phyloP scores from a whole-genome alignment of 768 basidiomycete genomes.

The Leucocoprinus birnbaumii region DNA sequence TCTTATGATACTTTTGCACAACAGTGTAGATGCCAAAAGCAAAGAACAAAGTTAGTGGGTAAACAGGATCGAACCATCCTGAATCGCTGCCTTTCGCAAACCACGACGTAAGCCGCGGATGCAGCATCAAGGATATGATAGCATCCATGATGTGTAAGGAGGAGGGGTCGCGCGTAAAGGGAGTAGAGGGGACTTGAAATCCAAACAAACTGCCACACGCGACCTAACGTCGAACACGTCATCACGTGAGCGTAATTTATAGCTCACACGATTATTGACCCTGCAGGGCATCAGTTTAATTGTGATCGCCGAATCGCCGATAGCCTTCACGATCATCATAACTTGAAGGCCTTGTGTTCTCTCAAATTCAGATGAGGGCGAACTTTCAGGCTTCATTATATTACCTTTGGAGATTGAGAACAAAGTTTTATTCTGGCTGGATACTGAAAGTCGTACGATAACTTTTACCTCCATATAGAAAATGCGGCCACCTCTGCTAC shows the following conservation, averaged over 20 bases:
- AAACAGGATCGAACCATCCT: slow-evolving; percentile 57
- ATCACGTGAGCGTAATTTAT: not conserved
- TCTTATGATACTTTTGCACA: slow-evolving; percentile 68
- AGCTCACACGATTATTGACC: not conserved
- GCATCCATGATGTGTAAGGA: slow-evolving; percentile 34
- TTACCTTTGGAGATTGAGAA: no score
- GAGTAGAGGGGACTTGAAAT: slow-evolving; percentile 1
- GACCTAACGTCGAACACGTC: not conserved
- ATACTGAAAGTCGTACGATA: no score
- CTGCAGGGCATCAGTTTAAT: no score
- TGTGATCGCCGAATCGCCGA: no score
- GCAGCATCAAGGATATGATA: slow-evolving; percentile 46
- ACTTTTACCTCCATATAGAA: no score
- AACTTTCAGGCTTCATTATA: no score
- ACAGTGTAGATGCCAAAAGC: slow-evolving; percentile 81
- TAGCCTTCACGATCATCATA: no score
- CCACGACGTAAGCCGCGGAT: slow-evolving; percentile 51
- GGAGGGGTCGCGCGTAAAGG: slow-evolving; percentile 8
- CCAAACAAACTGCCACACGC: slow-evolving; percentile 20
- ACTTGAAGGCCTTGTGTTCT: no score
- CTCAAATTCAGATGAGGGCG: no score
- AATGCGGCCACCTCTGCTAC: no score
- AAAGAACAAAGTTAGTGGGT: slow-evolving; percentile 67
- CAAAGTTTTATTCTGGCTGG: no score
- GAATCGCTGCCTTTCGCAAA: slow-evolving; percentile 45